Conservation (phyloP, 371 early-diverging fungal species). For the Apophysomyces sp. region DNA sequence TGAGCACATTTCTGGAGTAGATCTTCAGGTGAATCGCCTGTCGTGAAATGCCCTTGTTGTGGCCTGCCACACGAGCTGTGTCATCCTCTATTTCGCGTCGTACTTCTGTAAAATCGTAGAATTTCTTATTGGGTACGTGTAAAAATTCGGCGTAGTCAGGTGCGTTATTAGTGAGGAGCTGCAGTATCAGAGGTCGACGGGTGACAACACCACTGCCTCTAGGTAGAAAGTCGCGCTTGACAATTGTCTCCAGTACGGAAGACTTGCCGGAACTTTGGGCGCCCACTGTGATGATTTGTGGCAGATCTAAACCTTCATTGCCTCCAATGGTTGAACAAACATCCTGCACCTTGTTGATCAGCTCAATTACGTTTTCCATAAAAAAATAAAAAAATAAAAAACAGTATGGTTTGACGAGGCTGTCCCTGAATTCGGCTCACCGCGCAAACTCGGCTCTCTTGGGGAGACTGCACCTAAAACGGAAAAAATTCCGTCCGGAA, state of each 20-base stretch:
- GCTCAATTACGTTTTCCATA: conserved; percentile 82
- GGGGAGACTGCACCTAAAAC: neutral
- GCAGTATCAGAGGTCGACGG: conserved; percentile 89
- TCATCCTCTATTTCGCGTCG: conserved; percentile 86
- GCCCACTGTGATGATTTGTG: conserved; percentile 88
- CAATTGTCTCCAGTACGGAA: conserved; percentile 89
- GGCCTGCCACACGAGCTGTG: conserved; percentile 83
- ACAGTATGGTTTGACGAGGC: neutral
- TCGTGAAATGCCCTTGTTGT: conserved; percentile 82
- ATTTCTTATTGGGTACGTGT: conserved; percentile 72
- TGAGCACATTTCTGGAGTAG: conserved; percentile 79
- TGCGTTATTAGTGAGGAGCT: conserved; percentile 67
- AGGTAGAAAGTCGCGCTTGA: conserved; percentile 90
- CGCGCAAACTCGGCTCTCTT: neutral
- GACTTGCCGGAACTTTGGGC: conserved; percentile 92
- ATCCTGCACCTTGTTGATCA: conserved; percentile 92
- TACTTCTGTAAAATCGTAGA: conserved; percentile 79
- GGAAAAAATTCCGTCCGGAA: too few species aligned
- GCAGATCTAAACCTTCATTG: conserved; percentile 83
- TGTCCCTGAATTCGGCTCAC: neutral
- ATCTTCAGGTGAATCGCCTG: conserved; percentile 90
- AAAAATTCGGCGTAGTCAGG: conserved; percentile 75
- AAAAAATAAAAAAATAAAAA: neutral
- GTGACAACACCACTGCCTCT: conserved; percentile 93
- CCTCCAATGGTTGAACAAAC: conserved; percentile 82